Base-by-base conservation (phyloP, 345 rosid species). In the Erucastrum elatum region DNA sequence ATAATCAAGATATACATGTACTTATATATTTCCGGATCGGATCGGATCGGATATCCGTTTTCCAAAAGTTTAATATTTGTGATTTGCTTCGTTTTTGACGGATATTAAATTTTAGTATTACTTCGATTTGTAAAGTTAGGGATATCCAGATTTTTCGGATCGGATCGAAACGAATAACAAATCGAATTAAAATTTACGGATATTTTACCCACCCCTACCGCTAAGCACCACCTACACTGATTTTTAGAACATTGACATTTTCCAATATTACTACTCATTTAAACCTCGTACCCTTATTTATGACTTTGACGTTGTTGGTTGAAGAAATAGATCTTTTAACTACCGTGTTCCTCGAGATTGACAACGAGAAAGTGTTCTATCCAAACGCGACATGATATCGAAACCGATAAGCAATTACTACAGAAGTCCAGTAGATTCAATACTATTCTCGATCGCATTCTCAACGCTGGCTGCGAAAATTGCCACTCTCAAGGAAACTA, bases 291-390 rank as follows among this genome's bases (percentile, higher is more conserved):
- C 31, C 31, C 9, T 34, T 63, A 12, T 13, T 8, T 46, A 0
- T 27, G 3, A 46, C 13, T 29, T 70, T 84, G 72, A 85, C 90
- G 92, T 77, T 94, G 86, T 21, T 94, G 86, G 97, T 94, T 5
- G 98, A 94, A 85, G 96, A 92, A 82, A 94, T 94, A 92, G 84
- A 94, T 85, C 86, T 94, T 17, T 82, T 94, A 69, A 86, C 85
- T 2, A 92, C 98, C 0, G 90, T 94, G 59, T 92, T 94, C 89
- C 66, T 94, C 87, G 89, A 88, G 83, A 88, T 92, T 27, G 31
- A 29, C 31, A 29, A 29, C 4, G 31, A 29, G 31, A 29, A 29
- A 4, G 31, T 29, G 31, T 29, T 84, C 82, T 94, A 88, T 81
- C 98, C 98, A 21, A 94, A 94, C 77, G 77, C 91, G 7, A 86